Base-by-base conservation (phyloP, 2,329 filamentous ascomycete genomes). In the Hypoxylon sp. region DNA sequence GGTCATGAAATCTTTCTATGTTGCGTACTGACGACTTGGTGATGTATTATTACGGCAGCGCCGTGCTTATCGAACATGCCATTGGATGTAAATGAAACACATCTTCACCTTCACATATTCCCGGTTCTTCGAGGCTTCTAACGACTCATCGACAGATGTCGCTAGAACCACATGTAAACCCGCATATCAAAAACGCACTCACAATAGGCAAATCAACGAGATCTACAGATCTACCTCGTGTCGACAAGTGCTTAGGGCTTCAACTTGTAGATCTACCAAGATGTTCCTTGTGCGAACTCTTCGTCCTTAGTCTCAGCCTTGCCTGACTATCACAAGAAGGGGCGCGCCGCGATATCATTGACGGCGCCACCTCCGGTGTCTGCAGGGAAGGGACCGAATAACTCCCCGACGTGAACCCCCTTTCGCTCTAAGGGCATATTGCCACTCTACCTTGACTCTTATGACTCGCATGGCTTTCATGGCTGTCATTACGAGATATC, bases 201-300 rank as follows among this genome's bases (percentile, higher is more conserved):
- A 44, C 17, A 40, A 30, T 51, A 49, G 25, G 37, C 48, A 49
- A 62, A 60, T 64, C 44, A 49, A 55, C 31, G 33, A 54, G 66
- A 69, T 71, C 69, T 69, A 46, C 66, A 64, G 66, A 69, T 71
- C 69, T 66, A 69, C 69, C 56, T 71, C 69, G 69, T 71, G 63
- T 71, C 62, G 42, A 71, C 31, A 46, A 64, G 30, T 30, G 17
- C 54, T 55, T 50, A 40, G 42, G 42, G 40, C 40, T 44, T 44
- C 37, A 20, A 53, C 44, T 25, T 57, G 49, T 54, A 68, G 64
- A 62, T 66, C 58, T 60, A 57, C 58, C 62, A 56, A 64, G 59
- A 59, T 69, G 17, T 60, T 68, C 49, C 50, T 53, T 53, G 37
- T 17, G 66, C 20, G 11, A 61, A 37, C 27, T 53, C 37, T 6